Conservation (phyloP, 352 stramenopile genomes). For the Globisporangium carolinianum region DNA sequence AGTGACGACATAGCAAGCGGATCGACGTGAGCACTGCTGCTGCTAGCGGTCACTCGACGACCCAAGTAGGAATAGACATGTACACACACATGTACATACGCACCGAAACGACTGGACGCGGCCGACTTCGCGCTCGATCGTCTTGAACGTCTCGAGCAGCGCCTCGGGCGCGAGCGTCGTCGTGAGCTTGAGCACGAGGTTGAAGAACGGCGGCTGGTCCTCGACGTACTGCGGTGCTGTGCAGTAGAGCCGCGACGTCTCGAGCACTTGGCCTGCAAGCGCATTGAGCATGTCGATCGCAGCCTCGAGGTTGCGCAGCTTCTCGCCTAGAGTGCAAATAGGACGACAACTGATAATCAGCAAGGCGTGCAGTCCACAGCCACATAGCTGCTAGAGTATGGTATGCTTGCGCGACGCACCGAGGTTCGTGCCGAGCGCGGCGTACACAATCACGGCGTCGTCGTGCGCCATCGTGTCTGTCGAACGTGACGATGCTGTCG, state of each 20-base stretch:
- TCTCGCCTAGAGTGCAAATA: constrained; percentile 42
- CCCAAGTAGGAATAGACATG: neutral
- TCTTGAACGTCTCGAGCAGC: constrained; percentile 84
- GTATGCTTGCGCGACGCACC: constrained; percentile 20
- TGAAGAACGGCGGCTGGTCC: constrained; percentile 94
- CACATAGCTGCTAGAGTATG: neutral
- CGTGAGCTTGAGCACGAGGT: constrained; percentile 86
- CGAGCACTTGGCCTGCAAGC: constrained; percentile 39
- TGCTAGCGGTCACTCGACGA: neutral
- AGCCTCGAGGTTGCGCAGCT: constrained; percentile 56
- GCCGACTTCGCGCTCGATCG: constrained; percentile 86
- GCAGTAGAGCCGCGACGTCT: constrained; percentile 90
- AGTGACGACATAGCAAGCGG: neutral
- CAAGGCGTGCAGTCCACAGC: too few species aligned
- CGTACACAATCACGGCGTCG: constrained; percentile 28
- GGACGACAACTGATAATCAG: constrained; percentile 2
- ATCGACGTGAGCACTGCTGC: neutral
- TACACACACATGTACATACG: neutral
- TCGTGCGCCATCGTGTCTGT: constrained; percentile 1
- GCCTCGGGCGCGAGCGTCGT: constrained; percentile 71
- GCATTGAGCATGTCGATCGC: constrained; percentile 44
- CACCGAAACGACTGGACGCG: constrained; percentile 58
- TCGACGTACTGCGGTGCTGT: constrained; percentile 93
- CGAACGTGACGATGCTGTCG: neutral
- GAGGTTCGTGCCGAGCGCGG: constrained; percentile 71